Percentiles rank a stretch among this genome's conserved stretches.
These are phyloP conservation scores for Picea glauca DNA, from an alignment of 75 land plant genomes.

Conservation along the genomic window DNA sequence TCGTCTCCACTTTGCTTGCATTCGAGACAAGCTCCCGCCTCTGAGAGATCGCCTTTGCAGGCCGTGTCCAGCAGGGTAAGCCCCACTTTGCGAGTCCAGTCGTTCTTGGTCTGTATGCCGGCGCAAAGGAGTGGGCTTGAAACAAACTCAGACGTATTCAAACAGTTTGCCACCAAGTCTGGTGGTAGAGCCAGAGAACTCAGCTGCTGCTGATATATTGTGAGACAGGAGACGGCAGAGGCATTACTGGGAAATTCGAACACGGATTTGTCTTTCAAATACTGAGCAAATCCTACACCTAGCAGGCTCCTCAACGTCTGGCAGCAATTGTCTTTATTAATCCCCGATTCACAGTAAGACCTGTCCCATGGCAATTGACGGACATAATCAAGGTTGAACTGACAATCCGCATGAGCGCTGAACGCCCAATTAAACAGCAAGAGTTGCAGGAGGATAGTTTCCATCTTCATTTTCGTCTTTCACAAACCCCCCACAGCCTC, in stretches of 20 bases:
- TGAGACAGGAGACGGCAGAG: conserved; percentile 51
- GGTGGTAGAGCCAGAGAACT: conserved; percentile 12
- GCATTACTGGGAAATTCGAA: conserved; percentile 51
- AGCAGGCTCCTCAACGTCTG: conserved; percentile 36
- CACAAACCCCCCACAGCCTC: too few species aligned
- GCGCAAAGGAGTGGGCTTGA: conserved; percentile 37
- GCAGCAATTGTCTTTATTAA: conserved; percentile 31
- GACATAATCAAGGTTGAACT: conserved; percentile 38
- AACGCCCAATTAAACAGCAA: not conserved
- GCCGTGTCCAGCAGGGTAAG: conserved; percentile 24
- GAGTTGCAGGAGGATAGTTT: not conserved
- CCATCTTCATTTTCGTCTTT: not conserved
- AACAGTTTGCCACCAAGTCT: conserved; percentile 27
- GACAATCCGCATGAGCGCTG: conserved; percentile 13
- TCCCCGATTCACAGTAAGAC: conserved; percentile 8
- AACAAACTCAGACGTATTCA: conserved; percentile 31
- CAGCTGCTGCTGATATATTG: conserved; percentile 21
- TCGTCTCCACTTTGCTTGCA: conserved; percentile 37
- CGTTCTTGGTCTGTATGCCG: conserved; percentile 31
- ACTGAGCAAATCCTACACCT: conserved; percentile 47
- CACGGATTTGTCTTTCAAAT: conserved; percentile 40
- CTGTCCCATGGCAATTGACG: conserved; percentile 33
- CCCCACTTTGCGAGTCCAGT: conserved; percentile 37
- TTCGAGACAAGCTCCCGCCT: conserved; percentile 31
- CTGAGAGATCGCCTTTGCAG: conserved; percentile 46